phyloP scores from a whole-genome alignment of 768 basidiomycete genomes.

The Boletus vinaceobasis region DNA sequence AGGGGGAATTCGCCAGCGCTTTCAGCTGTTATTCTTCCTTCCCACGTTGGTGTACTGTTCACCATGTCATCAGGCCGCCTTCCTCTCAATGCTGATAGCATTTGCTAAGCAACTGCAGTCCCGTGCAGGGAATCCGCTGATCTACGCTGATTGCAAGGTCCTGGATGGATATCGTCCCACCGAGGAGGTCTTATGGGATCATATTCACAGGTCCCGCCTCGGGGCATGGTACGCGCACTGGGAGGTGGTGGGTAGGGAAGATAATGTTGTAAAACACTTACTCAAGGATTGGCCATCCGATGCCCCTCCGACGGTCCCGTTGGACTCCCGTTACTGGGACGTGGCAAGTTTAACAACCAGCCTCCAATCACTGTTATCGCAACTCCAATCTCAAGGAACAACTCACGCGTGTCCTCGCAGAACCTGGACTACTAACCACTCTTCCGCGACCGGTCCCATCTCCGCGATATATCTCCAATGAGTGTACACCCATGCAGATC shows the following conservation, averaged over 20 bases:
- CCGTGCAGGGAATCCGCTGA: not conserved
- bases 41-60: slow-evolving; percentile 21
- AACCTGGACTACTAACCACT: not conserved
- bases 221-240: too few relatives aligned
- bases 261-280: not conserved
- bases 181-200: not conserved
- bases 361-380: not conserved
- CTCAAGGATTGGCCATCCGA: slow-evolving; percentile 11
- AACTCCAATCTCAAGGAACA: slow-evolving; percentile 2
- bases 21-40: slow-evolving; percentile 1
- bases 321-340: not conserved
- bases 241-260: too few relatives aligned
- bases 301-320: not conserved
- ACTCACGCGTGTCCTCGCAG: not conserved
- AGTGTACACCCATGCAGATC: not conserved
- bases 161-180: slow-evolving; percentile 11
- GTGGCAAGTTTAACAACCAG: not conserved
- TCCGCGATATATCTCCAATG: not conserved
- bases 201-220: not conserved
- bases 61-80: not conserved
- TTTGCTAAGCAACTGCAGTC: slow-evolving; percentile 16
- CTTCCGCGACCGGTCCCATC: rapidly evolving
- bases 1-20: not conserved
- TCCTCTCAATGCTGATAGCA: slow-evolving; percentile 30
- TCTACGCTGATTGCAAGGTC: slow-evolving; percentile 3